Evolutionary conservation across 257 asterid species (phyloP).

Genomic region (Nicotiana knightiana): DNA sequence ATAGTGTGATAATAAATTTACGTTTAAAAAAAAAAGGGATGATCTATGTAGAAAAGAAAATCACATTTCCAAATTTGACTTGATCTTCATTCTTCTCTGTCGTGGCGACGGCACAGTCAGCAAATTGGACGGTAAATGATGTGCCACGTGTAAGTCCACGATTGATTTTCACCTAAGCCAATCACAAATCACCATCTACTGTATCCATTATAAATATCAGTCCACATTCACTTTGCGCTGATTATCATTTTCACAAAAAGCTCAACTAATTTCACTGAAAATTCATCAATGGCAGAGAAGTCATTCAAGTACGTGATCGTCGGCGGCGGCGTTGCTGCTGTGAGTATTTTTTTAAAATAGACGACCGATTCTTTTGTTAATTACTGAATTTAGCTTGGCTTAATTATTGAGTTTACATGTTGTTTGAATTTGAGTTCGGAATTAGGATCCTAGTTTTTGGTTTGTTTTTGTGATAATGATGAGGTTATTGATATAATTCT

Average conservation of each 20-base stretch:
- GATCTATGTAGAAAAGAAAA: no score
- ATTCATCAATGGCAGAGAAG: conserved; percentile 58
- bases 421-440: background rate
- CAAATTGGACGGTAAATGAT: conserved; percentile 18
- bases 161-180: conserved; percentile 1
- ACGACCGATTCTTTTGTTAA: background rate
- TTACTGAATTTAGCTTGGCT: background rate
- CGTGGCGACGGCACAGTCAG: conserved; percentile 35
- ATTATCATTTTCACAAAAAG: background rate
- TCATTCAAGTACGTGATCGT: conserved; percentile 81
- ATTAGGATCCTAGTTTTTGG: background rate
- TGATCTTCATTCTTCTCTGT: background rate
- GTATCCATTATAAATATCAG: background rate
- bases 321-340: conserved; percentile 92
- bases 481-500: background rate
- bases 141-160: conserved; percentile 30
- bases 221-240: background rate
- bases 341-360: conserved; percentile 29
- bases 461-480: background rate
- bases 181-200: background rate
- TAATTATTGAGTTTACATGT: background rate
- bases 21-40: no score
- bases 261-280: background rate
- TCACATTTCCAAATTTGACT: background rate
- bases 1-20: no score